A percentile compares a stretch with the other conserved stretches of the same genome.
Evolutionary conservation across 345 rosid genomes (phyloP).

Genomic region (Theobroma cacao): DNA sequence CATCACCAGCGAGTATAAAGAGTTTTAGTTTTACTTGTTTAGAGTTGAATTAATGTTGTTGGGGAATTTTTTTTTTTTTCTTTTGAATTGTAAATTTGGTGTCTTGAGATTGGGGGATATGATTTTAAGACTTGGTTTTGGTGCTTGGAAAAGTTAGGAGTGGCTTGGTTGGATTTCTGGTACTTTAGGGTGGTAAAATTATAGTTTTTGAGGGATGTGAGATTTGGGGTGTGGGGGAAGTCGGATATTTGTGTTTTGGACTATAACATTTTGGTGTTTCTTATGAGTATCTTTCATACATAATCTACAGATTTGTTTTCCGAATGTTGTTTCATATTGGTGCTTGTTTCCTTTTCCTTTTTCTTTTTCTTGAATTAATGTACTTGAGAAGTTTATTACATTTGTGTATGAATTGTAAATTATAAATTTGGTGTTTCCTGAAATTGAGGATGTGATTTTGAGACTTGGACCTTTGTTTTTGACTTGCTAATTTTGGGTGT

Average conservation of each 20-base stretch:
- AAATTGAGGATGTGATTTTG: not conserved
- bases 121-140: not conserved
- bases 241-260: too few relatives aligned
- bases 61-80: too few relatives aligned
- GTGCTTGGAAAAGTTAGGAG: not conserved
- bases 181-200: not conserved
- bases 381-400: not conserved
- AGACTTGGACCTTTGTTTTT: not conserved
- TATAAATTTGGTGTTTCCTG: not conserved
- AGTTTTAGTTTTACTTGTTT: too few relatives aligned
- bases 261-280: not conserved
- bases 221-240: too few relatives aligned
- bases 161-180: not conserved
- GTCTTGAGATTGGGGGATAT: not conserved
- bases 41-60: too few relatives aligned
- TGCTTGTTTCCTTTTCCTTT: not conserved
- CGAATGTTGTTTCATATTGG: not conserved
- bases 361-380: not conserved
- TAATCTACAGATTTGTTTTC: not conserved
- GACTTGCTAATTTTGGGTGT: not conserved
- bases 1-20: not conserved
- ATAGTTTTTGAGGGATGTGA: not conserved
- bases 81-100: not conserved
- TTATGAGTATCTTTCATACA: not conserved
- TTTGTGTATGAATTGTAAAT: not conserved